These are phyloP conservation scores for Mycena kentingensis DNA, from an alignment of 768 basidiomycete genomes.

Conservation along the genomic window DNA sequence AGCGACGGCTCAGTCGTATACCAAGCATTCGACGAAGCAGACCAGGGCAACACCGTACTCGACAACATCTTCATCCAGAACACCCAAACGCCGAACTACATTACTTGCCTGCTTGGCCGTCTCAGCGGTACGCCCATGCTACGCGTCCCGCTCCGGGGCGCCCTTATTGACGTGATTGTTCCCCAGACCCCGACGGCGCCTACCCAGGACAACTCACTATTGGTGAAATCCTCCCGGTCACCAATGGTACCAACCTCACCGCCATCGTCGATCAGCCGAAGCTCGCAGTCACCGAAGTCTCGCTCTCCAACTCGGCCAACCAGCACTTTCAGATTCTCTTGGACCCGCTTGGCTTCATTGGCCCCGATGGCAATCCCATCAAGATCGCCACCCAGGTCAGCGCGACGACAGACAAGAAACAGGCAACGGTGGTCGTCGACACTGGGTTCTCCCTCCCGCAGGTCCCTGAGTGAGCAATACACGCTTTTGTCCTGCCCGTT, in stretches of 20 bases:
- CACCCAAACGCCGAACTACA: conserved; percentile 58
- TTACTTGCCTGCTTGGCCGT: conserved; percentile 70
- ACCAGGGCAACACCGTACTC: conserved; percentile 58
- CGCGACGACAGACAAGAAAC: conserved; percentile 57
- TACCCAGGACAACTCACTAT: conserved; percentile 70
- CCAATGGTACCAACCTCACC: conserved; percentile 49
- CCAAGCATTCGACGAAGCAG: conserved; percentile 48
- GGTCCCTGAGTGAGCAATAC: conserved; percentile 14
- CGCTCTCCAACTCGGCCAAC: conserved; percentile 36
- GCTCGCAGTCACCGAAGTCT: conserved; percentile 64
- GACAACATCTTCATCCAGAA: conserved; percentile 67
- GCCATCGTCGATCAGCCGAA: conserved; percentile 64
- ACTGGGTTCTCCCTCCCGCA: conserved; percentile 62
- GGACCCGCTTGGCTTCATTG: conserved; percentile 69
- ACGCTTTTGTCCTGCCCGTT: neutral
- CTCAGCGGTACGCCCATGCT: conserved; percentile 27
- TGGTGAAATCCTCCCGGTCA: conserved; percentile 50
- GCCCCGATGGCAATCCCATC: conserved; percentile 72
- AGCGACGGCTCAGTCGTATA: conserved; percentile 68
- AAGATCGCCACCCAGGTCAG: conserved; percentile 63
- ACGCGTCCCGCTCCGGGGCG: neutral
- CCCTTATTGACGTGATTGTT: conserved; percentile 1
- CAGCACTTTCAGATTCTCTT: conserved; percentile 83
- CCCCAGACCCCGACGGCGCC: conserved; percentile 46
- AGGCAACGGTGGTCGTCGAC: conserved; percentile 63